Evolutionary conservation across 805 yeast genomes (phyloP), one percentile per base, ranked within the genome.

Genomic region (Starmerella stellata): DNA sequence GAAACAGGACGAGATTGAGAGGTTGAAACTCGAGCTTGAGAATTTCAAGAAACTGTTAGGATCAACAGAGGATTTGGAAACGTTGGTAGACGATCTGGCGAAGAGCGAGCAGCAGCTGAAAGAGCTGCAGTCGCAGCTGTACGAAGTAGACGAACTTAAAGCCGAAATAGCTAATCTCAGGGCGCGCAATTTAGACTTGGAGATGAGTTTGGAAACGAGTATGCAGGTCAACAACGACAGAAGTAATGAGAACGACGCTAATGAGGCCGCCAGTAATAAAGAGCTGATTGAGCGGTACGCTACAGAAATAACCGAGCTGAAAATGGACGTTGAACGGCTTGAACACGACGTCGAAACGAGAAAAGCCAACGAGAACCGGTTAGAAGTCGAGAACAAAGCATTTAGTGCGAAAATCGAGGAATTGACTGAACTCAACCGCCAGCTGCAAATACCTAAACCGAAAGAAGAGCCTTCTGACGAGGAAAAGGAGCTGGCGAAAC

Each of bases 141-240:
- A 41, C 27, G 57, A 56, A 28, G 45, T 56, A 27, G 53, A 54
- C 19, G 49, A 49, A 25, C 54, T 56, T 14, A 46, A 44, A 38
- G 48, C 44, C 29, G 55, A 56, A 36, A 43, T 51, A 23, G 44
- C 37, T 30, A 55, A 28, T 16, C 36, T 37, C 15, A 38, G 41
- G 9, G 30, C 32, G 15, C 43, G 38, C 8, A 46, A 39, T 19
- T 39, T 40, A 3, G 40, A 44, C 32, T 42, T 45, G 19, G 48
- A 42, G 36, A 35, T 40, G 7, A 13, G 16, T 5, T 4, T 20
- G 8, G 14, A 27, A 4, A 11, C 34, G 20, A 4, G 38, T 35
- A 11, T 32, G 17, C 4, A 5, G 24, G 9, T n/a, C 25, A 7
- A 33, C 29, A 17, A 9, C 27, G 18, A 28, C 32, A 24, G 18